These are phyloP conservation scores for Agaricales sp. DNA, from an alignment of 1,284 basidiomycete species.

Conservation along the genomic window DNA sequence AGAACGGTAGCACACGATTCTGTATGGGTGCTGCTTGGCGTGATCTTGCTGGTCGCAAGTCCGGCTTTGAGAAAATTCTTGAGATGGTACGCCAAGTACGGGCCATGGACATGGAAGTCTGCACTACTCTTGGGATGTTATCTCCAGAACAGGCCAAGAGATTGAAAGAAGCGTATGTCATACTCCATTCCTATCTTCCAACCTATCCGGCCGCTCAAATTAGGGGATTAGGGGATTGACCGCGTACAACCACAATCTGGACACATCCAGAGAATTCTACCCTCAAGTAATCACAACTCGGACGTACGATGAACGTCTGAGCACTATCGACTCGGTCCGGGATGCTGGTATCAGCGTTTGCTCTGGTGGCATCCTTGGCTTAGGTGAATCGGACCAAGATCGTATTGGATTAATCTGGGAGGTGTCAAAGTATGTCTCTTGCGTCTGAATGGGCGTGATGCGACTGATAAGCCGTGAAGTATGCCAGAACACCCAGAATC, in stretches of 20 bases:
- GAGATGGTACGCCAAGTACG: constrained; percentile 87
- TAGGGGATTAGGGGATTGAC: constrained; percentile 66
- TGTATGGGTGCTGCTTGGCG: constrained; percentile 99
- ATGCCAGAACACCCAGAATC: constrained; percentile 95
- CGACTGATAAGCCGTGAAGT: constrained; percentile 26
- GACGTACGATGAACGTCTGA: constrained; percentile 88
- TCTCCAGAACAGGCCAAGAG: constrained; percentile 87
- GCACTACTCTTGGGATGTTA: constrained; percentile 97
- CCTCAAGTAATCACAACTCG: constrained; percentile 92
- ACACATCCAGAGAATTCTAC: constrained; percentile 96
- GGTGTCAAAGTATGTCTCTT: constrained; percentile 63
- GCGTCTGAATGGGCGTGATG: constrained; percentile 4
- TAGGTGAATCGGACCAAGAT: constrained; percentile 88
- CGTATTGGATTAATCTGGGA: constrained; percentile 93
- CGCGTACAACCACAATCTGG: constrained; percentile 98
- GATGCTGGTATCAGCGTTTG: constrained; percentile 96
- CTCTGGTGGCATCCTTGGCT: constrained; percentile 91
- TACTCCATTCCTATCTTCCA: constrained; percentile 7
- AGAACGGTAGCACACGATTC: constrained; percentile 93
- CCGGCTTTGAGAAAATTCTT: constrained; percentile 90
- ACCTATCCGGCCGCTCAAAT: constrained; percentile 2
- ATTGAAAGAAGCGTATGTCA: constrained; percentile 82
- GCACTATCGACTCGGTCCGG: constrained; percentile 84
- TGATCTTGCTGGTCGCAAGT: constrained; percentile 88
- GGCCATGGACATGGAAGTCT: constrained; percentile 94